Percentiles rank a stretch among this genome's conserved stretches.
Evolutionary conservation across 257 asterid species (phyloP).

Genomic region (Gynochthodes officinalis): DNA sequence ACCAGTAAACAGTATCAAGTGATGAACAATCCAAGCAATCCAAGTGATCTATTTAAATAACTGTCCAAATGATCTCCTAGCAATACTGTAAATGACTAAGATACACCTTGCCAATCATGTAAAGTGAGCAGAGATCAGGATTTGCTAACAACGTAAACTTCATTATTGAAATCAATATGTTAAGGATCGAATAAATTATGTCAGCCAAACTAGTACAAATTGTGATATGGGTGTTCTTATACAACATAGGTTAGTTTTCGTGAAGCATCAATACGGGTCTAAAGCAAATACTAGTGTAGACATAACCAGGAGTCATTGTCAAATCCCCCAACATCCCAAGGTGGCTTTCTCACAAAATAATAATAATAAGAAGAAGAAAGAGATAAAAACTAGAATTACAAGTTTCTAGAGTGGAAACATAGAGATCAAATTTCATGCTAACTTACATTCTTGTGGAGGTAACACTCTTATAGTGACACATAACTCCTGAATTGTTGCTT

Average conservation of each 20-base stretch:
- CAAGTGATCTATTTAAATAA: not conserved
- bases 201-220: not conserved
- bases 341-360: not conserved
- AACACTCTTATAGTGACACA: conserved; percentile 85
- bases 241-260: not conserved
- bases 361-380: not conserved
- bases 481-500: conserved; percentile 76
- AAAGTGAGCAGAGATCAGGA: not conserved
- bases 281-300: not conserved
- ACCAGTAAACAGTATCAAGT: not conserved
- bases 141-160: not conserved
- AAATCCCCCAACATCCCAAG: not conserved
- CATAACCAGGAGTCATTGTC: not conserved
- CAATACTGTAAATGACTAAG: not conserved
- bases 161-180: not conserved
- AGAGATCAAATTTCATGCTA: conserved; percentile 10
- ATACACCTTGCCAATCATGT: not conserved
- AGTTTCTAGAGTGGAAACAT: conserved; percentile 2
- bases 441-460: conserved; percentile 93
- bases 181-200: not conserved
- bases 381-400: not conserved
- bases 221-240: not conserved
- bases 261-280: not conserved
- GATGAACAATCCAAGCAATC: not conserved
- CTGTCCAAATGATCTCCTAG: not conserved